Percentiles rank a stretch among this genome's conserved stretches.
Conservation (phyloP, 2,329 filamentous ascomycete species). For the Aspergillus eucalypticola region DNA sequence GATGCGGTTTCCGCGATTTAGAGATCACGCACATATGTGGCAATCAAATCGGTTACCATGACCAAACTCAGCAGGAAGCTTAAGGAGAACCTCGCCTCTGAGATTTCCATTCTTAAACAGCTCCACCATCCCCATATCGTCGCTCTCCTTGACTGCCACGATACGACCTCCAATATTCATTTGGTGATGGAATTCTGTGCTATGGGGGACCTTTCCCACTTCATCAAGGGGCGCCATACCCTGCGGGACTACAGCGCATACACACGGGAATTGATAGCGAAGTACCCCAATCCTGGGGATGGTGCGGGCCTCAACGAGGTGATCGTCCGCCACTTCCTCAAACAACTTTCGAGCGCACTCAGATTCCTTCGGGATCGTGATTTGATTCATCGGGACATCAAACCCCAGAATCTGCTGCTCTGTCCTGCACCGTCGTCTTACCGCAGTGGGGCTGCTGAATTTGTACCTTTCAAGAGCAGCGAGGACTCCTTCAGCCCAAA, state of each 20-base stretch:
- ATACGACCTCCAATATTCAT: conserved; percentile 85
- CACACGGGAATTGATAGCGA: conserved; percentile 85
- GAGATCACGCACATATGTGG: conserved; percentile 79
- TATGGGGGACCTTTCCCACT: conserved; percentile 87
- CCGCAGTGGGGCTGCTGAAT: conserved; percentile 60
- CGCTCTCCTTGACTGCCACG: conserved; percentile 89
- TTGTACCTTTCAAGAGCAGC: conserved; percentile 74
- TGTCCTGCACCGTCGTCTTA: conserved; percentile 77
- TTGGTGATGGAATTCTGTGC: conserved; percentile 99
- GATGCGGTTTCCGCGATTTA: conserved; percentile 39
- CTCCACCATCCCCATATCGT: conserved; percentile 97
- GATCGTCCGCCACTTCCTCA: conserved; percentile 92
- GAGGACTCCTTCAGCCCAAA: conserved; percentile 78
- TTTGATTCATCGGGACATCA: conserved; percentile 94
- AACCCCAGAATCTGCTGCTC: conserved; percentile 91
- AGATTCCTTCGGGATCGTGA: conserved; percentile 82
- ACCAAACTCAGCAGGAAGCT: conserved; percentile 91
- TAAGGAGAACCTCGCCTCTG: conserved; percentile 90
- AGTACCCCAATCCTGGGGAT: conserved; percentile 80
- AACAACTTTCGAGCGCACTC: conserved; percentile 89
- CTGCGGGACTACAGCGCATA: conserved; percentile 74
- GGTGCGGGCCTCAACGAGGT: conserved; percentile 88
- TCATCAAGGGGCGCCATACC: conserved; percentile 90
- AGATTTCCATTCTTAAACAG: conserved; percentile 92
- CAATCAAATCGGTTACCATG: conserved; percentile 94